Conservation (phyloP, 805 yeast genomes). For the Wickerhamiella spandovensis region DNA sequence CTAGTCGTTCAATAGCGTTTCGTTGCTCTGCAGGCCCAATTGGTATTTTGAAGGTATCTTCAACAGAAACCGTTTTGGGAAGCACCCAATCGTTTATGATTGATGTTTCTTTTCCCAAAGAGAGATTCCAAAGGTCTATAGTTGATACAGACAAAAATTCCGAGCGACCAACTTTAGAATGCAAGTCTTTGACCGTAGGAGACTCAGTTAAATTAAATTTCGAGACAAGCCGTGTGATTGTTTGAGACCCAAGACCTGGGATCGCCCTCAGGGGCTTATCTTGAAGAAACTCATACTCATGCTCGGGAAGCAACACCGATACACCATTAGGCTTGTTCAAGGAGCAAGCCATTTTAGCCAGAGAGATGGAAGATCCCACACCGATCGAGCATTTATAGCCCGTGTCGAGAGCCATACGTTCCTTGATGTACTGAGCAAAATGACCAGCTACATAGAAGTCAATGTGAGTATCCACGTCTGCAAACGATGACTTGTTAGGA, state of each 20-base stretch:
- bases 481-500: slow-evolving; percentile 5
- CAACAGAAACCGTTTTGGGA: slow-evolving; percentile 21
- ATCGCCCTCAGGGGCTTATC: slow-evolving; percentile 9
- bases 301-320: slow-evolving; percentile 18
- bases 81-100: slow-evolving; percentile 5
- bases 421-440: slow-evolving; percentile 18
- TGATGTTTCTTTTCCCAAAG: slow-evolving; percentile 9
- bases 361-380: slow-evolving; percentile 17
- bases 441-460: slow-evolving; percentile 20
- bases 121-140: slow-evolving; percentile 7
- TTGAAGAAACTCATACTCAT: slow-evolving; percentile 15
- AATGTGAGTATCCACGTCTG: neutral
- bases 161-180: neutral
- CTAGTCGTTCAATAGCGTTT: slow-evolving; percentile 9
- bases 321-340: slow-evolving; percentile 23
- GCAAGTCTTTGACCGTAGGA: slow-evolving; percentile 10
- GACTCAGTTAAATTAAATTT: neutral
- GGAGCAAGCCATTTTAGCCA: slow-evolving; percentile 22
- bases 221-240: neutral
- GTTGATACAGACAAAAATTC: slow-evolving; percentile 1
- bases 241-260: slow-evolving; percentile 21
- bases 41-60: slow-evolving; percentile 17
- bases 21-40: slow-evolving; percentile 4
- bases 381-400: slow-evolving; percentile 24
- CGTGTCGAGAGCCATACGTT: slow-evolving; percentile 15